Conservation (phyloP, 768 basidiomycete genomes). For the Imleria badia region DNA sequence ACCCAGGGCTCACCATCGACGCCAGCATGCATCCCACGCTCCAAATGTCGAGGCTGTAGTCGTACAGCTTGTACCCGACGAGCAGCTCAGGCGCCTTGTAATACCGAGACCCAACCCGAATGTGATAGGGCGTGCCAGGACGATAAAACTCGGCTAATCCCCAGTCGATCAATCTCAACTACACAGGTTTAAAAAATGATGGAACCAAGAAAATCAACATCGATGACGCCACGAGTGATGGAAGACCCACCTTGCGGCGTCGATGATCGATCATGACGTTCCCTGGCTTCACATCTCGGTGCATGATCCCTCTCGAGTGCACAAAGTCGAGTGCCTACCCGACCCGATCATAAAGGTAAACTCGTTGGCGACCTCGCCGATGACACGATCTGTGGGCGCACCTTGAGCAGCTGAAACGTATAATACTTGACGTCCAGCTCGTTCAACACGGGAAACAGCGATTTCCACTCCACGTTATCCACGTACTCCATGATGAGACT, state of each 20-base stretch:
- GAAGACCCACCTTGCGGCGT: slow-evolving; percentile 48
- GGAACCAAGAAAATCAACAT: not conserved
- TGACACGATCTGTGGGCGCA: slow-evolving; percentile 13
- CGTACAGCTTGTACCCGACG: slow-evolving; percentile 70
- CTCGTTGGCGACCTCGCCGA: not conserved
- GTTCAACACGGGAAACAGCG: slow-evolving; percentile 53
- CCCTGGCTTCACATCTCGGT: slow-evolving; percentile 65
- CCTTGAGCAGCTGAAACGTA: slow-evolving; percentile 63
- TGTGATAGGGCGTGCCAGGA: slow-evolving; percentile 66
- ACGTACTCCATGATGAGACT: slow-evolving; percentile 70
- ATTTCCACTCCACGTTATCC: slow-evolving; percentile 66
- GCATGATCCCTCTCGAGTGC: slow-evolving; percentile 73
- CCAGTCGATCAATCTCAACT: slow-evolving; percentile 71
- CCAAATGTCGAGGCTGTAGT: slow-evolving; percentile 74
- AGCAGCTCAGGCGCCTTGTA: slow-evolving; percentile 75
- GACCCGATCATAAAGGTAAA: not conserved
- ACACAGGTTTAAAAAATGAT: not conserved
- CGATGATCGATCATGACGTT: slow-evolving; percentile 77
- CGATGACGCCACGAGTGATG: not conserved
- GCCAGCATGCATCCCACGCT: slow-evolving; percentile 75
- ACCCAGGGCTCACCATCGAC: slow-evolving; percentile 55
- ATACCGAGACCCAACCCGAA: slow-evolving; percentile 69
- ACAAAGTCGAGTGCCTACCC: slow-evolving; percentile 61
- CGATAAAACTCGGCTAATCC: slow-evolving; percentile 78
- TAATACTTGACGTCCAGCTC: slow-evolving; percentile 70